Base-by-base conservation (phyloP, 768 basidiomycete species). In the Pulveroboletus sp. region DNA sequence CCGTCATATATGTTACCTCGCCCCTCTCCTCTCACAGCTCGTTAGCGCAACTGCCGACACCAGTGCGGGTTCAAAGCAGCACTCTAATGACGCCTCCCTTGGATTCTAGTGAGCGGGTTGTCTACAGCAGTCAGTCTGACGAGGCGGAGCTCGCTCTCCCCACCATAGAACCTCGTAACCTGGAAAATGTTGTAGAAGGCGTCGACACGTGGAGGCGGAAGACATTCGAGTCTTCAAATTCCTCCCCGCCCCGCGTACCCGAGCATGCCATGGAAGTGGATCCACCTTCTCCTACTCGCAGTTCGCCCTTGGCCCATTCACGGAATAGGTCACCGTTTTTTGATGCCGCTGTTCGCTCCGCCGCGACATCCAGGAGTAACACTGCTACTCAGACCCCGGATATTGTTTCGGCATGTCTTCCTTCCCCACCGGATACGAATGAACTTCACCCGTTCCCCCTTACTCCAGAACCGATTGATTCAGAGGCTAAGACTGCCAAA, bases 71-170 rank as follows among this genome's bases (percentile, higher is more conserved):
- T 10, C 50, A 44, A 23, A 45, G 29, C 20, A 37, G 16, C 19
- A 25, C 44, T 36, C 40, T 43, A 41, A 20, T 31, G 29, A 29
- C 45, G n/a, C 65, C 57, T 19, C 60, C 64, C 53, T 43, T 40
- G 40, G 50, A 25, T 53, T 50, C 47, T 60, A 64, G 43, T 49
- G 52, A 36, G 60, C 62, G 73, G 25, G 59, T 79, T 17, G 70
- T 85, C 8, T 81, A 79, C 19, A 85, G 81, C 40, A 86, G 84
- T 55, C 80, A 84, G 62, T 84, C 82, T 40, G 81, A 84, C 52
- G 85, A 85, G 60, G 69, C 75, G 39, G 84, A 86, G 53, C 67
- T 84, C 40, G 63, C 62, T 37, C 45, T 71, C 8, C 69, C 69
- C 31, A 32, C 27, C n/a, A 56, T 55, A 34, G 32, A 61, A 21